These are phyloP conservation scores for Suillus occidentalis DNA, from an alignment of 768 basidiomycete species.

Conservation along the genomic window DNA sequence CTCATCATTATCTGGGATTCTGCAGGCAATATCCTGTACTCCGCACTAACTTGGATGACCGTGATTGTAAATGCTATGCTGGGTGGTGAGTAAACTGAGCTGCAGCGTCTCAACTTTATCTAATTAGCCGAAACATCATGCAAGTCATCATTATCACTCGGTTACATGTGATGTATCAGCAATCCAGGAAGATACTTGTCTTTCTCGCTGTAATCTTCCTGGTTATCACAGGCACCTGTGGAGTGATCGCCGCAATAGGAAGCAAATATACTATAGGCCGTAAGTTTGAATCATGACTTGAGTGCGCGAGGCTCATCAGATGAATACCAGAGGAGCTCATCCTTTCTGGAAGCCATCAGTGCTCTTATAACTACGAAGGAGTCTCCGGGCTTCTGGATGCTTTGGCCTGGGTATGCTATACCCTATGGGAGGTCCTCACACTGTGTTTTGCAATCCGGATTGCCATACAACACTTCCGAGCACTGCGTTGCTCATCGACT, in stretches of 20 bases:
- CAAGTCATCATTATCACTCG: neutral
- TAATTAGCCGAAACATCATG: neutral
- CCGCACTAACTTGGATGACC: neutral
- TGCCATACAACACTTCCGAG: neutral
- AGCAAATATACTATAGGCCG: neutral
- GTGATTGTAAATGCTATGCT: neutral
- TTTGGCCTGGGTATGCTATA: neutral
- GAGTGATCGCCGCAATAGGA: neutral
- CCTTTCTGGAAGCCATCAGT: neutral
- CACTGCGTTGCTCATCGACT: neutral
- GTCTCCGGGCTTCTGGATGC: neutral
- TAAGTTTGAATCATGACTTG: neutral
- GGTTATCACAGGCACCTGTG: neutral
- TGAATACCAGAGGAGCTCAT: neutral
- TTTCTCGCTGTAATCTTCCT: neutral
- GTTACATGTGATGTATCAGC: neutral
- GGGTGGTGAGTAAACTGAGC: neutral
- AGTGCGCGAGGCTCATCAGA: neutral
- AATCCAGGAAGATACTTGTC: neutral
- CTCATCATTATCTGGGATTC: neutral
- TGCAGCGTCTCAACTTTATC: neutral
- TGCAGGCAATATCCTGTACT: neutral
- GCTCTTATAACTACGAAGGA: neutral
- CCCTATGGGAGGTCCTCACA: neutral
- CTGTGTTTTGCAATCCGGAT: neutral